These are phyloP conservation scores for Solanum pennellii DNA, from an alignment of 257 asterid genomes.

Conservation along the genomic window DNA sequence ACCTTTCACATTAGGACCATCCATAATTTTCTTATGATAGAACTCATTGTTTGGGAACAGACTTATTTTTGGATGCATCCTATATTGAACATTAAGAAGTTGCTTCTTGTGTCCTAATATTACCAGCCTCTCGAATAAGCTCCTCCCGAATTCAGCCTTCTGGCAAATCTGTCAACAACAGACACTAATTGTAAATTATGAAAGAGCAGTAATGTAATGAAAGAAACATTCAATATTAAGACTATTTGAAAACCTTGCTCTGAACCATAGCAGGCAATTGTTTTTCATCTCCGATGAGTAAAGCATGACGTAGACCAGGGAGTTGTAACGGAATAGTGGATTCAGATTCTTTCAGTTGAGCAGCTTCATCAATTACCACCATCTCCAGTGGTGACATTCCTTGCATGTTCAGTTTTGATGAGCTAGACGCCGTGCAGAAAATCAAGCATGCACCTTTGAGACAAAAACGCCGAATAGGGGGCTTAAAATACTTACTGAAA, in stretches of 20 bases:
- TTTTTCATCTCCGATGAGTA: slow-evolving; percentile 54
- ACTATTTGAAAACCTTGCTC: slow-evolving; percentile 9
- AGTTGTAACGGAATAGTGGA: slow-evolving; percentile 41
- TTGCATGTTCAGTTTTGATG: slow-evolving; percentile 10
- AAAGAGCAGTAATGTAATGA: background rate
- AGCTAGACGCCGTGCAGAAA: slow-evolving; percentile 44
- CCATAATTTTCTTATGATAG: slow-evolving; percentile 20
- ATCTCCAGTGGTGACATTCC: slow-evolving; percentile 20
- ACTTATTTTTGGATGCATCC: slow-evolving; percentile 55
- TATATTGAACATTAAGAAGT: slow-evolving; percentile 38
- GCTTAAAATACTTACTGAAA: background rate
- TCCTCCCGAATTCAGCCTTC: slow-evolving; percentile 32
- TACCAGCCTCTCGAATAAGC: slow-evolving; percentile 54
- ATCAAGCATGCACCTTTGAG: slow-evolving; percentile 17
- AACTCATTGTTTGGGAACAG: slow-evolving; percentile 41
- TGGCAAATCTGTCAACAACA: slow-evolving; percentile 21
- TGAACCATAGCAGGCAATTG: slow-evolving; percentile 49
- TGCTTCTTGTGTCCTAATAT: slow-evolving; percentile 32
- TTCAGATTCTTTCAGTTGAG: slow-evolving; percentile 57
- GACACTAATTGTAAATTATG: background rate
- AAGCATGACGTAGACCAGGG: slow-evolving; percentile 34
- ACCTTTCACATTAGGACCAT: slow-evolving; percentile 31
- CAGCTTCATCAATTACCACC: slow-evolving; percentile 55
- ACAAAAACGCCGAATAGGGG: background rate
- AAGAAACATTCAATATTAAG: background rate